Percentiles rank a stretch among this genome's conserved stretches.
phyloP scores from a whole-genome alignment of 2,329 filamentous ascomycete species.

The Monosporascus sp. region DNA sequence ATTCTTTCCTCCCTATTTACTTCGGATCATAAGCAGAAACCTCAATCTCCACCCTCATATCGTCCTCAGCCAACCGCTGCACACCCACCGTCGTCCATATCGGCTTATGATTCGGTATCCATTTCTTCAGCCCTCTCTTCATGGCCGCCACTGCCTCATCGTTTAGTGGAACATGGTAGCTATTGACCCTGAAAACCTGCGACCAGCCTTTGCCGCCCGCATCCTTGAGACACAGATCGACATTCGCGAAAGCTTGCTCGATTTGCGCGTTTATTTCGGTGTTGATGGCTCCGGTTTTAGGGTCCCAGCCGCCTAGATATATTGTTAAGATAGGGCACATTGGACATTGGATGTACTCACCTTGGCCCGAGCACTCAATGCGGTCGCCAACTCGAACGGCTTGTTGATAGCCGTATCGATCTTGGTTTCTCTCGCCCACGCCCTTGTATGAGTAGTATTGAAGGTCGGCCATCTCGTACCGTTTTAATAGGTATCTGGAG shows the following conservation, averaged over 20 bases:
- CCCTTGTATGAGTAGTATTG: not conserved
- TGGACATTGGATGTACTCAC: not conserved
- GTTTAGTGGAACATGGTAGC: constrained; percentile 39
- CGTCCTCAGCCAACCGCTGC: constrained; percentile 35
- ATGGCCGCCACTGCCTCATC: constrained; percentile 35
- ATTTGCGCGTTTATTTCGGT: constrained; percentile 40
- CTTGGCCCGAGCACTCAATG: not conserved
- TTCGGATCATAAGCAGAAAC: constrained; percentile 37
- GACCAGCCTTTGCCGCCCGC: constrained; percentile 51
- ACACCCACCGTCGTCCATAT: constrained; percentile 51
- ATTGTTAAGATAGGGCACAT: not conserved
- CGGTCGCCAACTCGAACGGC: not conserved
- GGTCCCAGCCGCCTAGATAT: constrained; percentile 26
- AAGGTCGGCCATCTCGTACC: not conserved
- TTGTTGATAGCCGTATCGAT: not conserved
- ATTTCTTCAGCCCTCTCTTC: constrained; percentile 41
- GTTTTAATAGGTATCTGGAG: too few relatives aligned
- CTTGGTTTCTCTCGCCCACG: not conserved
- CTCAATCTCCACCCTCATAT: constrained; percentile 56
- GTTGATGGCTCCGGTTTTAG: constrained; percentile 18
- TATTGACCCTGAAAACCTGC: constrained; percentile 46
- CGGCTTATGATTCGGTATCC: constrained; percentile 46
- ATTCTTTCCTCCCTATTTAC: too few relatives aligned
- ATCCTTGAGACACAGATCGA: constrained; percentile 43
- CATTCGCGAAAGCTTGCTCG: constrained; percentile 50